Base-by-base conservation (phyloP, 1,284 basidiomycete species). In the Termitomyces sp. region DNA sequence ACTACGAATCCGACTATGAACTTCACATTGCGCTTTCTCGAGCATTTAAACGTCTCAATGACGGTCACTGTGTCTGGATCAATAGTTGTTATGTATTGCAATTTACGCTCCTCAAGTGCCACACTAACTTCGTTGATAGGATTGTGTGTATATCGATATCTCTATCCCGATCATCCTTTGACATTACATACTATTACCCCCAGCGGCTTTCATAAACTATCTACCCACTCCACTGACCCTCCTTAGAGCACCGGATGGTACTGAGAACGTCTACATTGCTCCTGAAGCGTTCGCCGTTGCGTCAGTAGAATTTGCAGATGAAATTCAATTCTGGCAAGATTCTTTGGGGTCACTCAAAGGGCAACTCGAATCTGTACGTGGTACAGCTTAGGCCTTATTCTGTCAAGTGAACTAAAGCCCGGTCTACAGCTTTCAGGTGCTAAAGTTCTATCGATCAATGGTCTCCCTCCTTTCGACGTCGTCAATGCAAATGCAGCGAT, bases 241-340 rank as follows among this genome's bases (percentile, higher is more conserved):
- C 3, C 63, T 83, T 28, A 79, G 78, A 3, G 74, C 76, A 16
- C 52, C 63, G 3, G 61, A 74, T 50, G 79, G 80, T 3, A 57
- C 60, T 8, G 80, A 83, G 60, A 63, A 69, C 46, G 75, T 82
- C 21, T 73, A 81, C 55, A 81, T 84, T 51, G 78, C 80, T 2
- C 80, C 80, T 4, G 81, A 83, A 58, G 81, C 81, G 1, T 83
- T 80, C 60, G 62, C 63, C 1, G 76, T 84, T 13, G 74, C 79
- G 0, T 76, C 75, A 10, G 75, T 72, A 2, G 81, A 83, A 62
- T 84, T 83, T 53, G 68, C 73, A 5, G 79, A 79, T 52, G 72
- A 81, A 55, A 72, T 83, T 31, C 64, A 72, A 10, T 66, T 79
- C 52, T 83, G 82, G 80, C 77, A 83, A 62, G 69, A 79, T 57